These are phyloP conservation scores for Suillus placidus DNA, from an alignment of 768 basidiomycete genomes.

Conservation along the genomic window DNA sequence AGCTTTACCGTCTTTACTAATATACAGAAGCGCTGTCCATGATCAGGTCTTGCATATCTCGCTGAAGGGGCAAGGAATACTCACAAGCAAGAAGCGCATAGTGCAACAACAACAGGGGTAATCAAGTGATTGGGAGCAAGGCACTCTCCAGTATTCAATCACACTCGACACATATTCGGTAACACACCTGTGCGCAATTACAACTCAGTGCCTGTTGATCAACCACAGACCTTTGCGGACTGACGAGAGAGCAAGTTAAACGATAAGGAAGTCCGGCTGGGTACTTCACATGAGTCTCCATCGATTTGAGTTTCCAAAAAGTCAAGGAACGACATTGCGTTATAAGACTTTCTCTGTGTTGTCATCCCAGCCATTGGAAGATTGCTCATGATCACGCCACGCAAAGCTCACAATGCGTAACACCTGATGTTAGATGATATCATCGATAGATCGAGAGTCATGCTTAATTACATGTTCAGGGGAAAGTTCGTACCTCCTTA, in stretches of 20 bases:
- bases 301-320: not conserved
- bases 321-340: not conserved
- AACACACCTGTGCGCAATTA: not conserved
- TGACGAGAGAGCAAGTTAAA: not conserved
- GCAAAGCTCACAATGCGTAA: not conserved
- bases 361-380: not conserved
- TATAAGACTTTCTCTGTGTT: not conserved
- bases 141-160: not conserved
- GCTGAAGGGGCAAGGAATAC: too few relatives aligned
- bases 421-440: not conserved
- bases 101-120: not conserved
- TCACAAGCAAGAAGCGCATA: too few relatives aligned
- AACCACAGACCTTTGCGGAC: not conserved
- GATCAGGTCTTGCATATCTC: too few relatives aligned
- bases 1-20: not conserved
- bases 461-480: not conserved
- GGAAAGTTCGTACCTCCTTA: not conserved
- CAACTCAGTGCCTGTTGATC: not conserved
- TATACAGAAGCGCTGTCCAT: too few relatives aligned
- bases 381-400: constrained; percentile 2
- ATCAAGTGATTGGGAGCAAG: not conserved
- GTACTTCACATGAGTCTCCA: not conserved
- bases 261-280: not conserved
- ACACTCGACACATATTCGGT: not conserved
- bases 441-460: not conserved